phyloP scores from a whole-genome alignment of 31 red algal species.

The Odonthalia washingtoniensis region DNA sequence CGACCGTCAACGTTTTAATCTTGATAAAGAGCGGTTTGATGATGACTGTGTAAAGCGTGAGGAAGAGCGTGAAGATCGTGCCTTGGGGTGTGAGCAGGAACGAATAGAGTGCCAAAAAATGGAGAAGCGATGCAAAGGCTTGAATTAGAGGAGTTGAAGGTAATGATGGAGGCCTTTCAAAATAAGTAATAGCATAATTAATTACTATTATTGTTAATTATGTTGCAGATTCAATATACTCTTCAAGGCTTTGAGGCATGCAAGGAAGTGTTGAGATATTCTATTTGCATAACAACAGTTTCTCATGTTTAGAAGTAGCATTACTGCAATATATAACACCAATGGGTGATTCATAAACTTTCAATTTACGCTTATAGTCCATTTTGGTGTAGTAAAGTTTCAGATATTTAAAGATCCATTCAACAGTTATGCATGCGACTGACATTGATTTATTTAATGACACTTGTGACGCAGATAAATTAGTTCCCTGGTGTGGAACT shows the following conservation, averaged over 20 bases:
- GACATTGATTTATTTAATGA: background rate
- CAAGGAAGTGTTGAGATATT: background rate
- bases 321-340: background rate
- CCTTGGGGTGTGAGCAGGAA: background rate
- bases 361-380: constrained; percentile 13
- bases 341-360: background rate
- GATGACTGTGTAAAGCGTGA: background rate
- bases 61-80: background rate
- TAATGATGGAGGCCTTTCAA: constrained; percentile 16
- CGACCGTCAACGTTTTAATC: background rate
- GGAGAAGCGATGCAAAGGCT: background rate
- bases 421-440: constrained; percentile 6
- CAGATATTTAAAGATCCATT: constrained; percentile 31
- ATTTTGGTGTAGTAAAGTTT: constrained; percentile 35
- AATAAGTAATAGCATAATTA: background rate
- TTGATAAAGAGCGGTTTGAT: background rate
- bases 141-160: constrained; percentile 21
- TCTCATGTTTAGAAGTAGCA: constrained; percentile 19
- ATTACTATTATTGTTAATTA: background rate
- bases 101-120: background rate
- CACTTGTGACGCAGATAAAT: background rate
- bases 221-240: background rate
- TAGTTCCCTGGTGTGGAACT: background rate
- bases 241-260: background rate
- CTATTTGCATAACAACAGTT: constrained; percentile 17